Base-by-base conservation (phyloP, 352 stramenopile species). In the Phytopythium cucurbitacearum region DNA sequence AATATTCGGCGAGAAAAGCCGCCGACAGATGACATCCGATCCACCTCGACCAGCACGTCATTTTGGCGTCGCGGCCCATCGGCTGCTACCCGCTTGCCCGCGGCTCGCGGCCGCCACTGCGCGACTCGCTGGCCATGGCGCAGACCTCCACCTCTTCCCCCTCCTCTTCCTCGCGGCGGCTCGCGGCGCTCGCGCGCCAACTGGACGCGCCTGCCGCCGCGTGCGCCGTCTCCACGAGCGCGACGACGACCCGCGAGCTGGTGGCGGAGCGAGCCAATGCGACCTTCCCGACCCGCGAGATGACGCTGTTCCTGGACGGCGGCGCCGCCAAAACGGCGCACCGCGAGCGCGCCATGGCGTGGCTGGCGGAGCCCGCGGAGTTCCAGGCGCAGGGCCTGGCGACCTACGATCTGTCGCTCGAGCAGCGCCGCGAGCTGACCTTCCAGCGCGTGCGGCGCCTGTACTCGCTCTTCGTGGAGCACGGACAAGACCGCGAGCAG, bases 261-360 rank as follows among this genome's bases (percentile, higher is more conserved):
- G 57, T 65, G 54, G 36, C 66, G 1, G 79, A 89, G 61, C 79
- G 79, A 11, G 48, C 46, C 16, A 60, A 64, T 45, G 60, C 72
- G 42, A 78, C 72, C 34, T 89, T 89, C 45, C 70, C 62, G 15
- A 44, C 70, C 47, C 76, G 72, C 49, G 59, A 57, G 36, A 83
- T 91, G 76, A 84, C 71, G 48, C 64, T 77, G 56, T 84, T 76
- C 11, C 51, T 88, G 28, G 80, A 85, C 53, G 80, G 80, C 45
- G 77, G 80, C 35, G 62, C 38, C 45, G 38, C 60, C 36, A 61
- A 62, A 40, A 85, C 73, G 21, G 32, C 63, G 48, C 63, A 81
- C 60, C 76, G 78, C 21, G 62, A 86, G 16, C 56, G 82, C 28
- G 66, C 63, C 48, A 81, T 87, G 78, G 47, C 52, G 48, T 48